Base-by-base conservation (phyloP, 1,284 basidiomycete species). In the Cryptococcus wingfieldii region DNA sequence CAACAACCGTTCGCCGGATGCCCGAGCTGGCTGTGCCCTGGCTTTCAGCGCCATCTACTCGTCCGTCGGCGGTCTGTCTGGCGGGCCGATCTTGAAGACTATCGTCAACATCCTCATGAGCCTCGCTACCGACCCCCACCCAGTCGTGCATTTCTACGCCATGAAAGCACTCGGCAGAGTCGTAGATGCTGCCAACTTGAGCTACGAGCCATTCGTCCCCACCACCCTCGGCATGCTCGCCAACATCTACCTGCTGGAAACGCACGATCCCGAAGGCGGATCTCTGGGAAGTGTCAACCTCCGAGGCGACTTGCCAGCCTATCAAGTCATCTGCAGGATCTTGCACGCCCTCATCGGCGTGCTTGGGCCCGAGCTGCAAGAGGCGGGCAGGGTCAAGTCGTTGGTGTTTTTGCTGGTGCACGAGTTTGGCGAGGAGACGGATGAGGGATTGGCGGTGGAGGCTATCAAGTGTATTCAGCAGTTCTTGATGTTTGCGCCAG, bases 51-150 rank as follows among this genome's bases (percentile, higher is more conserved):
- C 91, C 7, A 90, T 98, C 46, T 97, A 97, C 76, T 85, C 83
- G 51, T 84, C 91, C 65, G 93, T 98, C 38, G 96, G 96, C 14
- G 90, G 93, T 38, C 81, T 98, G 19, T 89, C 90, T 5, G 95
- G 93, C 6, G 91, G 92, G 0, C 92, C 96, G 0, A 82, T 98
- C 14, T 82, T 98, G 57, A 98, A 98, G 78, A 98, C 95, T 0
- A 91, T 95, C 0, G 88, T 97, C 63, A 94, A 97, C 68, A 87
- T 98, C 54, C 81, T 98, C 47, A 92, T 97, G 86, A 97, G 94
- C 2, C 83, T 99, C 31, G 86, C 89, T 68, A 92, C 89, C 59
- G 96, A 99, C 72, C 92, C 96, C 0, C 96, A 98, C 72, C 96
- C 96, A 0, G 83, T 93, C 12, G 96, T 98, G 5, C 94, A 98